Evolutionary conservation across 257 asterid species (phyloP), one percentile per base, ranked within the genome.

Genomic region (Eustoma russellianum): DNA sequence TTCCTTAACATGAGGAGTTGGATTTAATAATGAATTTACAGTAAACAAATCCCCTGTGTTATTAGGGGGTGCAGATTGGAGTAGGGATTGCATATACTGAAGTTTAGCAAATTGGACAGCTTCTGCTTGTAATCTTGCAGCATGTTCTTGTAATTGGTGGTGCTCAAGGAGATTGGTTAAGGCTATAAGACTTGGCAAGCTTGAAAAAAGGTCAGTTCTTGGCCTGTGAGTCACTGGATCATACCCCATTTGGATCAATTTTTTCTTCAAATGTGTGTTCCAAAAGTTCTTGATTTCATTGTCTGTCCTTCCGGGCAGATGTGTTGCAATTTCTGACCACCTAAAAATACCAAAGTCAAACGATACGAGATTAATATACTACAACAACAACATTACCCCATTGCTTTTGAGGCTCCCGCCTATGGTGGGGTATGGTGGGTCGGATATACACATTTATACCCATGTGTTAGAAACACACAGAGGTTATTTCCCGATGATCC

Each of bases 211-310:
- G 74, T 89, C 94, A 44, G 90, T 85, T 17, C 94, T 57, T 8
- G 97, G 95, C 16, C 70, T 67, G 46, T 89, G 97, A 44, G 97
- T 89, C 94, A 89, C 83, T 47, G 94, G 94, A 70, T 85, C 94
- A 69, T 79, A 81, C 17, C 95, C 95, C 97, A 81, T 83, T 49
- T 83, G 92, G 48, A 88, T 85, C 19, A 88, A 60, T 65, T 83
- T 88, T 74, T 88, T 88, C 79, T 81, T 88, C 46, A 88, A 64
- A 59, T 88, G 97, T 1, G 97, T 88, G 83, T 88, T 88, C 97
- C 97, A 88, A 38, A 82, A 85, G 28, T 88, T 88, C 68, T 88
- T 79, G 13, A 74, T 74, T 33, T 74, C 80, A 40, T 74, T 74
- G 5, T 74, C 80, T 3, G 80, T 70, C 24, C 97, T 75, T 40